A percentile compares a stretch with the other conserved stretches of the same genome.
phyloP scores from a whole-genome alignment of 768 basidiomycete species.

The Calocybe gangraenosa region DNA sequence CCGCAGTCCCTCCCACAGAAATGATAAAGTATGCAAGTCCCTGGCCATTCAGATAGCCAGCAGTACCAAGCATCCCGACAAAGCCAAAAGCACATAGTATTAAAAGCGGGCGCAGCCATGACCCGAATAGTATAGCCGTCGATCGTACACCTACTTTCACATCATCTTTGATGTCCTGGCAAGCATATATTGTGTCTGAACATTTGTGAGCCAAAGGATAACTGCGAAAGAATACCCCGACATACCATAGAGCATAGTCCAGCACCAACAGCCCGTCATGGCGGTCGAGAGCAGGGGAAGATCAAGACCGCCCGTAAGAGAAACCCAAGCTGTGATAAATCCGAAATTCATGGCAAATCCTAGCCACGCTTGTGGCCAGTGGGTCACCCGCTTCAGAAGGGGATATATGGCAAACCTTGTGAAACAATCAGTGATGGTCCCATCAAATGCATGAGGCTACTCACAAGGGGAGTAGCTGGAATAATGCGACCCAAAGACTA shows the following conservation, averaged over 20 bases:
- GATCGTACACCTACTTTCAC: constrained; percentile 69
- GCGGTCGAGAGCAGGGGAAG: constrained; percentile 27
- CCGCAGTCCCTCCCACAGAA: constrained; percentile 39
- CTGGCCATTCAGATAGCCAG: constrained; percentile 52
- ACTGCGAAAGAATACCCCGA: background rate
- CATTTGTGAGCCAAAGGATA: background rate
- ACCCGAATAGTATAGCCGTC: constrained; percentile 69
- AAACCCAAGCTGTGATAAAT: constrained; percentile 44
- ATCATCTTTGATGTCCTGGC: constrained; percentile 76
- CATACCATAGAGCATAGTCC: constrained; percentile 47
- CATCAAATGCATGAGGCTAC: constrained; percentile 10
- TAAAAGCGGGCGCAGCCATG: constrained; percentile 54
- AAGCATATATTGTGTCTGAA: constrained; percentile 51
- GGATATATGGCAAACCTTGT: constrained; percentile 43
- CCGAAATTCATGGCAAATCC: constrained; percentile 58
- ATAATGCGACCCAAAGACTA: constrained; percentile 38
- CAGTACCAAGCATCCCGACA: constrained; percentile 43
- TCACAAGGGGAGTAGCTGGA: constrained; percentile 44
- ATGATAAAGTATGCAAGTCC: constrained; percentile 43
- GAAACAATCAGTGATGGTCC: background rate
- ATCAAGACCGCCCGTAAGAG: constrained; percentile 30
- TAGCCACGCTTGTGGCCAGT: constrained; percentile 63
- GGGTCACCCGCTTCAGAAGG: constrained; percentile 49
- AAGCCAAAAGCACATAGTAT: constrained; percentile 48
- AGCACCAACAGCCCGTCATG: constrained; percentile 44